Evolutionary conservation across 495 filamentous ascomycete species (phyloP).

Genomic region (Pyrenula massariospora): DNA sequence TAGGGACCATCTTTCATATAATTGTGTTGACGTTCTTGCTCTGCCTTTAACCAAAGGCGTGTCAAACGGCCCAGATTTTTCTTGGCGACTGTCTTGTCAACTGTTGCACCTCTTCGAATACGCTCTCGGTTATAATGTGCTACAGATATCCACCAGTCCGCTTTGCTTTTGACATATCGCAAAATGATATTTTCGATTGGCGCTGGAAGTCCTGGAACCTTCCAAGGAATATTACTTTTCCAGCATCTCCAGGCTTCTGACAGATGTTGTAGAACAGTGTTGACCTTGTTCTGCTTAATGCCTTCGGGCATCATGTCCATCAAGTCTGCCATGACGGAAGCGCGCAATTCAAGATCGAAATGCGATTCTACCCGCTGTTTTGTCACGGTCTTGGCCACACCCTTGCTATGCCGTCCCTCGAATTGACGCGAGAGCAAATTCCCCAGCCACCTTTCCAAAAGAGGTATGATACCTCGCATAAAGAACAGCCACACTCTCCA

Average conservation of each 20-base stretch:
- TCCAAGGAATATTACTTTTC: constrained; percentile 99
- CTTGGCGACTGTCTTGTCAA: constrained; percentile 98
- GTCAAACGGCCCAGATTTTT: constrained; percentile 97
- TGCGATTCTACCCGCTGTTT: constrained; percentile 99
- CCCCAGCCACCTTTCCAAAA: constrained; percentile 95
- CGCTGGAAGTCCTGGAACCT: constrained; percentile 89
- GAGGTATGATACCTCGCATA: constrained; percentile 95
- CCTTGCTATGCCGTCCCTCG: constrained; percentile 97
- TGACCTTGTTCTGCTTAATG: constrained; percentile 99
- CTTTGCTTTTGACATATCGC: constrained; percentile 96
- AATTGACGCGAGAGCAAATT: constrained; percentile 96
- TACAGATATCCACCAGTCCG: constrained; percentile 99
- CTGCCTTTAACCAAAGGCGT: constrained; percentile 92
- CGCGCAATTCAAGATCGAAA: constrained; percentile 94
- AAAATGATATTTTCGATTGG: constrained; percentile 98
- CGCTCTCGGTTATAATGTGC: constrained; percentile 97
- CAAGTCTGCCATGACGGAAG: constrained; percentile 96
- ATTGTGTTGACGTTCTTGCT: constrained; percentile 98
- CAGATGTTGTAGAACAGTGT: constrained; percentile 92
- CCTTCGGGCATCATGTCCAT: constrained; percentile 99
- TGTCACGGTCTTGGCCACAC: constrained; percentile 97
- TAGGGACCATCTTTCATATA: constrained; percentile 99
- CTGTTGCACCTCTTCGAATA: constrained; percentile 89
- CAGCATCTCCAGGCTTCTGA: constrained; percentile 98
- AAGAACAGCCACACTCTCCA: constrained; percentile 99